Evolutionary conservation across 140 eudicot species (phyloP).

Genomic region (Erigeron philadelphicus): DNA sequence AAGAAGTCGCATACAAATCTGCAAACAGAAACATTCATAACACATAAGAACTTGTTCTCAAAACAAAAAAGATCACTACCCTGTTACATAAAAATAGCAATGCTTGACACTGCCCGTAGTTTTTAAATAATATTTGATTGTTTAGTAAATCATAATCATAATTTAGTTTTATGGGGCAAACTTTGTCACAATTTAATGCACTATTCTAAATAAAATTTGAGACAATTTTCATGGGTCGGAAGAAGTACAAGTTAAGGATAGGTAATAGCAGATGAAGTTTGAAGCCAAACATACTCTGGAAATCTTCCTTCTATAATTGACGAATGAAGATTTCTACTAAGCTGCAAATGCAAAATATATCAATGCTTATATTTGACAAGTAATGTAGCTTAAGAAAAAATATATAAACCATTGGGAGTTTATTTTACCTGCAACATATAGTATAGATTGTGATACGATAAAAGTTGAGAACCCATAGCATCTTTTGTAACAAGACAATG

Average conservation of each 20-base stretch:
- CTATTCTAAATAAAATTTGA: not conserved
- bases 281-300: constrained; percentile 57
- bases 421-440: constrained; percentile 73
- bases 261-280: not conserved
- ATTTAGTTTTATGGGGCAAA: not conserved
- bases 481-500: constrained; percentile 98
- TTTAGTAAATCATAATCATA: constrained; percentile 9
- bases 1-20: constrained; percentile 83
- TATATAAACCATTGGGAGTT: not conserved
- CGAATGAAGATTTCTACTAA: constrained; percentile 88
- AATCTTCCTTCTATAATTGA: constrained; percentile 76
- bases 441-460: constrained; percentile 81
- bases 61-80: not conserved
- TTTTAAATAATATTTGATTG: not conserved
- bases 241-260: constrained; percentile 7
- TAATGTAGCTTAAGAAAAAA: not conserved
- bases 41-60: constrained; percentile 7
- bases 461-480: constrained; percentile 98
- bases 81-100: not conserved
- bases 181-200: not conserved
- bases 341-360: constrained; percentile 45
- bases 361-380: constrained; percentile 13
- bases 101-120: not conserved
- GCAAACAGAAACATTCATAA: constrained; percentile 24
- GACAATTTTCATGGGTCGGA: constrained; percentile 11